Percentiles rank a stretch among this genome's conserved stretches.
phyloP scores from a whole-genome alignment of 805 yeast genomes.

The Ogataea minuta region DNA sequence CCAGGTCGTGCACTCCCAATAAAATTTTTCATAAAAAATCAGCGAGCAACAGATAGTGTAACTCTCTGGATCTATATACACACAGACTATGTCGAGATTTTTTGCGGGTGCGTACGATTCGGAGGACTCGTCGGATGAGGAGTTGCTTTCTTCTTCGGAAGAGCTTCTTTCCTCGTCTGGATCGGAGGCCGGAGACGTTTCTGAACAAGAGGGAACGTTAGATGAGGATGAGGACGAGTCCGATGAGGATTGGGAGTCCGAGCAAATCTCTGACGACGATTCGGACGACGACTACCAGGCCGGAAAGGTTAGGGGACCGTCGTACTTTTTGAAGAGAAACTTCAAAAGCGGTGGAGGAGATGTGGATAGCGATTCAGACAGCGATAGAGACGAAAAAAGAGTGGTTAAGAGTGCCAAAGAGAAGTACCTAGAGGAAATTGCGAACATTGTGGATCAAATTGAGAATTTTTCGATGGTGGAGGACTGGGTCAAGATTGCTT shows the following conservation, averaged over 20 bases:
- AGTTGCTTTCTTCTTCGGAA: slow-evolving; percentile 54
- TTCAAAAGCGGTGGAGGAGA: slow-evolving; percentile 41
- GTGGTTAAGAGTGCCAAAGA: slow-evolving; percentile 94
- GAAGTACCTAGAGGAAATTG: slow-evolving; percentile 85
- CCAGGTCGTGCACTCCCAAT: slow-evolving; percentile 11
- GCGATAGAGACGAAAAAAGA: slow-evolving; percentile 66
- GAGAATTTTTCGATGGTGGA: slow-evolving; percentile 65
- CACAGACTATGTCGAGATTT: slow-evolving; percentile 76
- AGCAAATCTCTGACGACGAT: slow-evolving; percentile 46
- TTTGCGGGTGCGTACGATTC: slow-evolving; percentile 64
- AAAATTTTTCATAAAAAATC: slow-evolving; percentile 12
- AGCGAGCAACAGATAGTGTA: slow-evolving; percentile 5
- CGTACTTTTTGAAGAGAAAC: slow-evolving; percentile 53
- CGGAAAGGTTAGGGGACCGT: slow-evolving; percentile 45
- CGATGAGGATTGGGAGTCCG: slow-evolving; percentile 43
- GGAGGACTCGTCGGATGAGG: slow-evolving; percentile 50
- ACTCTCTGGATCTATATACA: slow-evolving; percentile 5
- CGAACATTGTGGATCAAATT: slow-evolving; percentile 59
- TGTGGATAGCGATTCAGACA: slow-evolving; percentile 38
- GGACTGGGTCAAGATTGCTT: slow-evolving; percentile 75
- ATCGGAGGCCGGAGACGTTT: slow-evolving; percentile 28
- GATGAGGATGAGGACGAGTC: slow-evolving; percentile 43
- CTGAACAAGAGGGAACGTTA: slow-evolving; percentile 34
- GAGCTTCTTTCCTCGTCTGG: slow-evolving; percentile 49
- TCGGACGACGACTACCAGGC: slow-evolving; percentile 32